Conservation (phyloP, 768 basidiomycete genomes). For the Tephrocybe sp. region DNA sequence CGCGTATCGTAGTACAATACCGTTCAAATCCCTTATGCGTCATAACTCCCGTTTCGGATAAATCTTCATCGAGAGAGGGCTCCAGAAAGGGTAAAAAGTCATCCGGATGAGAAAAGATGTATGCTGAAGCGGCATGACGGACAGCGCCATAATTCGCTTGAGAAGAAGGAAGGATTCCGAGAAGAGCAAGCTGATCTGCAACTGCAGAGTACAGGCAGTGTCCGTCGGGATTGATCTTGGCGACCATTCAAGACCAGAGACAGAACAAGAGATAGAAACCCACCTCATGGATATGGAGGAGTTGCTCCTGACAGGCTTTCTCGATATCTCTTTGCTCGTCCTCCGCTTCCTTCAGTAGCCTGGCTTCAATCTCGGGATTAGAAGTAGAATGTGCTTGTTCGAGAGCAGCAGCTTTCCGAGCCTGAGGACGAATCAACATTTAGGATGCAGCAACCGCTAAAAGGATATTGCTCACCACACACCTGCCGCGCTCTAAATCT, state of each 20-base stretch:
- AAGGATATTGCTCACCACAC: slow-evolving; percentile 1
- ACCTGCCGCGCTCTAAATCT: slow-evolving; percentile 76
- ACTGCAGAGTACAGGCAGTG: slow-evolving; percentile 95
- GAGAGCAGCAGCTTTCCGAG: slow-evolving; percentile 66
- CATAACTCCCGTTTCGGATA: slow-evolving; percentile 71
- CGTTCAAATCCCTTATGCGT: slow-evolving; percentile 55
- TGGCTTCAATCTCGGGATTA: slow-evolving; percentile 59
- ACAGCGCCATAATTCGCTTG: slow-evolving; percentile 59
- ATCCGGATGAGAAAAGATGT: slow-evolving; percentile 78
- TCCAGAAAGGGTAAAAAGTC: slow-evolving; percentile 95
- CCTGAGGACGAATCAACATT: slow-evolving; percentile 36
- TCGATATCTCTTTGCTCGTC: slow-evolving; percentile 67
- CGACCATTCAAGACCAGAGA: not conserved
- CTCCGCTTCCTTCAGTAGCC: slow-evolving; percentile 59
- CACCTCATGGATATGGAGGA: slow-evolving; percentile 66
- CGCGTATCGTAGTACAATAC: slow-evolving; percentile 77
- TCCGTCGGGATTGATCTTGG: slow-evolving; percentile 88
- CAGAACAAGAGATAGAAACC: slow-evolving; percentile 7
- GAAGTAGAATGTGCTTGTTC: slow-evolving; percentile 49
- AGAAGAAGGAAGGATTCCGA: slow-evolving; percentile 57
- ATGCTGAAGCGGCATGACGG: slow-evolving; percentile 71
- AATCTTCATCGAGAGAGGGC: slow-evolving; percentile 67
- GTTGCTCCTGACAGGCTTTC: slow-evolving; percentile 61
- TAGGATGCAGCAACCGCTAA: not conserved
- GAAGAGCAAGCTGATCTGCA: slow-evolving; percentile 84